A percentile compares a stretch with the other conserved stretches of the same genome.
Evolutionary conservation across 768 basidiomycete genomes (phyloP).

Genomic region (Neoboletus subvelutipes): DNA sequence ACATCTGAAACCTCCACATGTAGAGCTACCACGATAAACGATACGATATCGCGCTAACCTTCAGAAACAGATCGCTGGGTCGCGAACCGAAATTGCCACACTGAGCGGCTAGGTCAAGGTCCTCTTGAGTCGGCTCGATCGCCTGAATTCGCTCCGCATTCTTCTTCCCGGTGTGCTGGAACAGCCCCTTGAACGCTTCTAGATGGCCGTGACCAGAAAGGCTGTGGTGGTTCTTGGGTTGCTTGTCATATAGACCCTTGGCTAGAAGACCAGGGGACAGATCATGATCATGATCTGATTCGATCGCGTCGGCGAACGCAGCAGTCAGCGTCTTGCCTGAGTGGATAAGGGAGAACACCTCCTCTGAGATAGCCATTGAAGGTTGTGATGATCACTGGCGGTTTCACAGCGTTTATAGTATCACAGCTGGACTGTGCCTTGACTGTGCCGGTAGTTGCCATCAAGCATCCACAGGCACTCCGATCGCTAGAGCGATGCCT

Average conservation of each 20-base stretch:
- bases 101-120: slow-evolving; percentile 45
- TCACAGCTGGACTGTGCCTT: background rate
- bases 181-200: slow-evolving; percentile 18
- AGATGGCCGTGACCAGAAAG: slow-evolving; percentile 16
- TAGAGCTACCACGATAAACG: background rate
- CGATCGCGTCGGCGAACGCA: slow-evolving; percentile 39
- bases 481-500: background rate
- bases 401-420: background rate
- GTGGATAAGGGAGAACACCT: slow-evolving; percentile 33
- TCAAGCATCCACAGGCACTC: background rate
- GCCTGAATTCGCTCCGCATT: slow-evolving; percentile 20
- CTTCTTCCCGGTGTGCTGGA: slow-evolving; percentile 19
- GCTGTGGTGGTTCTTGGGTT: slow-evolving; percentile 29
- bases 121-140: slow-evolving; percentile 35
- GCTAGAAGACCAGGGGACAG: slow-evolving; percentile 37
- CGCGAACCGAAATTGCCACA: slow-evolving; percentile 54
- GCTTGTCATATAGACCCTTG: slow-evolving; percentile 36
- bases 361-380: slow-evolving; percentile 31
- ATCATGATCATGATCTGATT: slow-evolving; percentile 17
- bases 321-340: slow-evolving; percentile 40
- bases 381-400: background rate
- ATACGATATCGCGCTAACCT: slow-evolving; percentile 37
- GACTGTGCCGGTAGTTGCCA: slow-evolving; percentile 1
- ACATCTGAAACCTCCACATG: slow-evolving; percentile 43
- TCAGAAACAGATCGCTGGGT: slow-evolving; percentile 60